These are phyloP conservation scores for Lizanozyma gosingica DNA, from an alignment of 1,139 yeast genomes.

Conservation along the genomic window DNA sequence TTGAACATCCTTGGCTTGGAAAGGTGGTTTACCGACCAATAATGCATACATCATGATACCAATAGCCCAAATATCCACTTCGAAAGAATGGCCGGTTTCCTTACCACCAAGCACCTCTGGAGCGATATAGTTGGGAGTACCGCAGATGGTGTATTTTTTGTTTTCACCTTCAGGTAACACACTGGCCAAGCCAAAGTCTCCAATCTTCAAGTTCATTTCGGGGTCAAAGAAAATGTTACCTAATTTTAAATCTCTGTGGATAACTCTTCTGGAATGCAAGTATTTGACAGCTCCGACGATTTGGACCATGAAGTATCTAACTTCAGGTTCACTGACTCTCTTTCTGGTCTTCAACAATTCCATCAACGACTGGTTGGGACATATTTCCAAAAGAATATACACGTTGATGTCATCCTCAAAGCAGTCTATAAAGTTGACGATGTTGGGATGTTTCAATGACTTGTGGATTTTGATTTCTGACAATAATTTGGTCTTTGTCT, in stretches of 20 bases:
- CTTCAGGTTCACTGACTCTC: conserved; percentile 82
- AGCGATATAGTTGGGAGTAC: conserved; percentile 96
- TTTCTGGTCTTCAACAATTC: conserved; percentile 82
- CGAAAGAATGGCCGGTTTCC: conserved; percentile 81
- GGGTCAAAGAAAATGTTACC: conserved; percentile 93
- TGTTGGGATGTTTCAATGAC: conserved; percentile 78
- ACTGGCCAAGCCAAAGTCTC: conserved; percentile 95
- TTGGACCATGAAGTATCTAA: conserved; percentile 82
- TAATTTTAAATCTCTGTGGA: conserved; percentile 88
- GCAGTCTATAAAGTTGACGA: conserved; percentile 88
- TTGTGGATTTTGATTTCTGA: conserved; percentile 96
- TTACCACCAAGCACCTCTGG: conserved; percentile 94
- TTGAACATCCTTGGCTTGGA: conserved; percentile 92
- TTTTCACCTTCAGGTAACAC: conserved; percentile 62
- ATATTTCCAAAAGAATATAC: conserved; percentile 84
- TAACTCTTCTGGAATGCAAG: conserved; percentile 87
- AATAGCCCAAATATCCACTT: conserved; percentile 94
- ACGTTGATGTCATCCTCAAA: conserved; percentile 93
- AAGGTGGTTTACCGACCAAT: conserved; percentile 90
- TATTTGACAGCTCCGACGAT: conserved; percentile 90
- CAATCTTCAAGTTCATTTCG: conserved; percentile 85
- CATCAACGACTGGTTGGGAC: conserved; percentile 90
- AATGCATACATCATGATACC: conserved; percentile 94
- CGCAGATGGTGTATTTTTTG: conserved; percentile 88
- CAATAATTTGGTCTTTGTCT: conserved; percentile 79